Evolutionary conservation across 2,329 filamentous ascomycete genomes (phyloP).

Genomic region (Helicocarpus griseus): DNA sequence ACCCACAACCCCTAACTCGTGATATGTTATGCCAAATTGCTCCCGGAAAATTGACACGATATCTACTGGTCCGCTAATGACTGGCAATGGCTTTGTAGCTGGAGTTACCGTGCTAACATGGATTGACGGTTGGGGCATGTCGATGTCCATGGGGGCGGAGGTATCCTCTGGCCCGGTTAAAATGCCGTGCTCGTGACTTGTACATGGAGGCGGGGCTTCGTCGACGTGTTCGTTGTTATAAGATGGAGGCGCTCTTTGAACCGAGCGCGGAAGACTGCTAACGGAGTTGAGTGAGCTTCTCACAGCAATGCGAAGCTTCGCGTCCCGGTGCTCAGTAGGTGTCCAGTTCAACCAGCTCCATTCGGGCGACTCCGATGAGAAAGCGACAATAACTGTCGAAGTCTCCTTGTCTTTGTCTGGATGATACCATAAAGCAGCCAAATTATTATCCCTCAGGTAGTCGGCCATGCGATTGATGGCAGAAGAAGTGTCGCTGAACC

Average conservation of each 20-base stretch:
- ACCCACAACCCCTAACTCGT: slow-evolving; percentile 19
- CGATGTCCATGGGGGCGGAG: background rate
- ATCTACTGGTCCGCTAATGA: slow-evolving; percentile 3
- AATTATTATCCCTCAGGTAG: slow-evolving; percentile 17
- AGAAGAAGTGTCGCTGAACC: slow-evolving; percentile 23
- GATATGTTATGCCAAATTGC: slow-evolving; percentile 19
- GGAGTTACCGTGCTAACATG: background rate
- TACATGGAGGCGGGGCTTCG: too few species aligned
- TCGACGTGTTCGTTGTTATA: background rate
- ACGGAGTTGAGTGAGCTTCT: slow-evolving; percentile 13
- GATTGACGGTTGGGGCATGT: background rate
- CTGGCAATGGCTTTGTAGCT: background rate
- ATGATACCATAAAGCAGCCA: slow-evolving; percentile 23
- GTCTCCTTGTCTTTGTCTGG: background rate
- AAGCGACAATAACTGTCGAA: slow-evolving; percentile 20
- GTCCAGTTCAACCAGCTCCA: slow-evolving; percentile 19
- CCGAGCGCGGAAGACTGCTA: slow-evolving; percentile 2
- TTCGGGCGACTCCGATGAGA: slow-evolving; percentile 16
- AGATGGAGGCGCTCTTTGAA: background rate
- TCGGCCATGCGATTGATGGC: slow-evolving; percentile 19
- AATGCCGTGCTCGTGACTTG: background rate
- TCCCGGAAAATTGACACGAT: slow-evolving; percentile 9
- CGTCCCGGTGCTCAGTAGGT: background rate
- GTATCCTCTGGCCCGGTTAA: background rate
- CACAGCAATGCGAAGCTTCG: slow-evolving; percentile 12